Evolutionary conservation across 176 grass and related monocot genomes (phyloP), one percentile per base, ranked within the genome.

Genomic region (Paspalum notatum): DNA sequence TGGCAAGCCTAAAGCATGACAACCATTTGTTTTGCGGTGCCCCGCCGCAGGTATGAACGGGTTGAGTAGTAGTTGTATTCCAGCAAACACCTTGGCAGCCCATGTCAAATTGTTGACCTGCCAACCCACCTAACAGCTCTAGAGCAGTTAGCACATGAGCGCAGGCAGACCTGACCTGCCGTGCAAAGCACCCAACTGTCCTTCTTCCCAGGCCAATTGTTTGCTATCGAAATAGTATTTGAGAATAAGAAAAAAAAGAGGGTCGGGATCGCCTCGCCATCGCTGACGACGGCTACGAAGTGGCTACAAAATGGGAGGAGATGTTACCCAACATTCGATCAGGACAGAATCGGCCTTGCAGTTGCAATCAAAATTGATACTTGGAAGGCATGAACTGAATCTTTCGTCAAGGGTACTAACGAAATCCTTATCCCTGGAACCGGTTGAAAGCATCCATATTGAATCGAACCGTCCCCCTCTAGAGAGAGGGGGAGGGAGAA

Each of bases 131-230:
- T 12, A 79, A 67, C 18, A 56, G 63, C 38, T 44, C 62, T 80
- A 32, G 5, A 27, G 49, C n/a, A 44, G 76, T 77, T 80, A 43
- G 77, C 77, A 43, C 49, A 61, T 68, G 52, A 38, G 56, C 62
- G 12, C 63, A 62, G 45, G n/a, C 38, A 14, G 85, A 50, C 48
- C 47, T 41, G 37, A 51, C 50, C 68, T 5, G 65, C 17, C 17
- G 9, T 52, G 68, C 82, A 84, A 70, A 69, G 37, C 52, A 56
- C 38, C 76, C 38, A 38, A 78, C 27, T 26, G 61, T 54, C 12
- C 21, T 32, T 78, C 5, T 48, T 78, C 5, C 32, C 57, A 81
- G 63, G 5, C 9, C 26, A 11, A 77, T 64, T 43, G 13, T 44
- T 62, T n/a, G 27, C 43, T 59, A 21, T 47, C 7, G 14, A 71